Percentiles rank a stretch among this genome's conserved stretches.
These are phyloP conservation scores for Wolfiporia cocos DNA, from an alignment of 1,284 basidiomycete species.

Conservation along the genomic window DNA sequence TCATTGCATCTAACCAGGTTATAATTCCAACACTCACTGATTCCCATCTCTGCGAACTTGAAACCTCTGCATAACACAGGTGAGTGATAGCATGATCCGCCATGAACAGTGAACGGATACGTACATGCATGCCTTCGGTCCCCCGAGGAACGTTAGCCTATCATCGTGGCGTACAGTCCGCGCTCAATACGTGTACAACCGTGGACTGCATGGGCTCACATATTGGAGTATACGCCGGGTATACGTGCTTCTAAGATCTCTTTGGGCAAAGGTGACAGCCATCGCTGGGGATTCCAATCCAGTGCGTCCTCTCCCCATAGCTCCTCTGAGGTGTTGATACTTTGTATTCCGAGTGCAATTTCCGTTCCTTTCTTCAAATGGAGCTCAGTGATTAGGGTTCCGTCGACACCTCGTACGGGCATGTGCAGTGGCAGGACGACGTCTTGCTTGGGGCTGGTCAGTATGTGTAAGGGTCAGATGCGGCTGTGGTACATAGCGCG, in stretches of 20 bases:
- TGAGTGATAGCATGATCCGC: too few species aligned
- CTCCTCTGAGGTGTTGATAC: too few species aligned
- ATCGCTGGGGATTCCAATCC: background rate
- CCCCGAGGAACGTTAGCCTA: too few species aligned
- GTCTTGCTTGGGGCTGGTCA: slow-evolving; percentile 28
- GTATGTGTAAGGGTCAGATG: slow-evolving; percentile 9
- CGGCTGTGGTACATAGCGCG: slow-evolving; percentile 1
- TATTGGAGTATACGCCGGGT: slow-evolving; percentile 15
- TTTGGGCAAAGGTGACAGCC: slow-evolving; percentile 5
- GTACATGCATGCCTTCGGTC: too few species aligned
- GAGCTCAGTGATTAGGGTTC: slow-evolving; percentile 28
- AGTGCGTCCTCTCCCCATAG: too few species aligned
- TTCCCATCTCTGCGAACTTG: too few species aligned
- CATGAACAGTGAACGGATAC: too few species aligned
- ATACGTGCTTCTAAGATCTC: slow-evolving; percentile 4
- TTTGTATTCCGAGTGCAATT: slow-evolving; percentile 18
- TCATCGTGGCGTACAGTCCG: too few species aligned
- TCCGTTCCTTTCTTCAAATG: too few species aligned
- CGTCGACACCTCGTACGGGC: slow-evolving; percentile 33
- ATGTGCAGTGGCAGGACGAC: slow-evolving; percentile 43
- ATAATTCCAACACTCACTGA: slow-evolving; percentile 6
- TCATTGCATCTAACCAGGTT: background rate
- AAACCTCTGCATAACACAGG: too few species aligned
- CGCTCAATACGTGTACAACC: too few species aligned
- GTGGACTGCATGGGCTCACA: too few species aligned